Evolutionary conservation across 441 rosid genomes (phyloP).

Genomic region (Pelargonium myrrhifolium): DNA sequence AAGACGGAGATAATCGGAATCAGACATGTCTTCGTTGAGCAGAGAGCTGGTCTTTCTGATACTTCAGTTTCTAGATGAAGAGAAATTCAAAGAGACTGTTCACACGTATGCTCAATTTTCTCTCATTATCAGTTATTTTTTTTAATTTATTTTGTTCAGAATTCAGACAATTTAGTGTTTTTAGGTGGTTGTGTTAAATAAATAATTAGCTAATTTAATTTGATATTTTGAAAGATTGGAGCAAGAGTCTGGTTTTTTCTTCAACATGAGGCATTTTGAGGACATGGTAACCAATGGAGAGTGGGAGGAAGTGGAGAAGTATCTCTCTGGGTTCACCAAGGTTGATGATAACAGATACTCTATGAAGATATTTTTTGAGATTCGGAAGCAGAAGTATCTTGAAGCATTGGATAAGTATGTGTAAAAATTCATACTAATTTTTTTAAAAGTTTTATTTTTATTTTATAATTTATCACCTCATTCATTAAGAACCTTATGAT

Average conservation of each 20-base stretch:
- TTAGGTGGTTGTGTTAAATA: background rate
- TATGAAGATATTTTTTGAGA: constrained; percentile 80
- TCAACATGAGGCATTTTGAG: constrained; percentile 67
- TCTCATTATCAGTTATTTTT: background rate
- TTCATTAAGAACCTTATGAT: background rate
- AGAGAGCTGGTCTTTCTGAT: constrained; percentile 73
- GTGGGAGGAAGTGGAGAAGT: constrained; percentile 84
- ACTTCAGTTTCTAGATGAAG: constrained; percentile 78
- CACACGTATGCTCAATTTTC: constrained; percentile 41
- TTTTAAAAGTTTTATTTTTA: background rate
- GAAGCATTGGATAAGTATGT: constrained; percentile 75
- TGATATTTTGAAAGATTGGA: constrained; percentile 51
- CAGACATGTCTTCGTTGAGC: constrained; percentile 56
- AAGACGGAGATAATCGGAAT: constrained; percentile 18
- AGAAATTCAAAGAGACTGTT: constrained; percentile 66
- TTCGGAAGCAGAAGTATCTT: constrained; percentile 75
- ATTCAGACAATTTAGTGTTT: background rate
- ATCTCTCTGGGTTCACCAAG: constrained; percentile 71
- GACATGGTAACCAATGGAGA: constrained; percentile 80
- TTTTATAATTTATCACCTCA: background rate
- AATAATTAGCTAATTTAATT: background rate
- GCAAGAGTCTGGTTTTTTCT: constrained; percentile 74
- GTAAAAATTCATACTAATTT: background rate
- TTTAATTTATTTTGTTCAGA: background rate
- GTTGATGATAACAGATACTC: constrained; percentile 79